Conservation (phyloP, 345 rosid species). For the Sisymbrium irio region DNA sequence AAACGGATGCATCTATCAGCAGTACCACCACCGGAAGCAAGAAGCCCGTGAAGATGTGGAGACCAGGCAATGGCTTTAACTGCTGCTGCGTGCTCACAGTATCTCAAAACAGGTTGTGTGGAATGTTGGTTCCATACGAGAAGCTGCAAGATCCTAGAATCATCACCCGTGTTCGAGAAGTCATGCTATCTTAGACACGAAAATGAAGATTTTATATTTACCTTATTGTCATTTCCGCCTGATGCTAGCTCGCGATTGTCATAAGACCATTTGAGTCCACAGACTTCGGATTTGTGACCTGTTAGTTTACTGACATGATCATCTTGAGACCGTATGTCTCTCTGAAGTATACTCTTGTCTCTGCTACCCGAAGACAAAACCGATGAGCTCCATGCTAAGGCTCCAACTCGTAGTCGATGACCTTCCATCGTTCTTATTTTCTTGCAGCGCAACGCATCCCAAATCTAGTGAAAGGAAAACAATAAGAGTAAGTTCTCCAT, state of each 20-base stretch:
- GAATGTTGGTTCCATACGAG: constrained; percentile 98
- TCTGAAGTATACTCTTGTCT: constrained; percentile 88
- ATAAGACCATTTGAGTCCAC: constrained; percentile 97
- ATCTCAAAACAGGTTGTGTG: constrained; percentile 83
- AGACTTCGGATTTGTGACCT: constrained; percentile 98
- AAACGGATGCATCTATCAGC: constrained; percentile 96
- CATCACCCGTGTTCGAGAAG: constrained; percentile 1
- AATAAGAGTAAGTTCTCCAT: background rate
- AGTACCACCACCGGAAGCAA: constrained; percentile 99
- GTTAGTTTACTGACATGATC: constrained; percentile 84
- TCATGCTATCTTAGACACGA: background rate
- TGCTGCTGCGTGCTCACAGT: constrained; percentile 94
- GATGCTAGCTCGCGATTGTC: constrained; percentile 98
- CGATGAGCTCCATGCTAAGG: constrained; percentile 92
- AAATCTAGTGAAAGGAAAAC: constrained; percentile 46
- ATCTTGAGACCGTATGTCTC: constrained; percentile 77
- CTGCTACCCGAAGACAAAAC: constrained; percentile 92
- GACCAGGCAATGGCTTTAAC: constrained; percentile 99
- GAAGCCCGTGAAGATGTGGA: constrained; percentile 95
- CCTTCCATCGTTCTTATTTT: constrained; percentile 95
- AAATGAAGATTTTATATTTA: constrained; percentile 32
- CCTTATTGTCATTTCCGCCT: constrained; percentile 97
- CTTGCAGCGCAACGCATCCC: constrained; percentile 88
- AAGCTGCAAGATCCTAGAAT: constrained; percentile 54
- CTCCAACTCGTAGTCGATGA: constrained; percentile 89